Conservation (phyloP, 306 rosid species). For the Potentilla sterilis region DNA sequence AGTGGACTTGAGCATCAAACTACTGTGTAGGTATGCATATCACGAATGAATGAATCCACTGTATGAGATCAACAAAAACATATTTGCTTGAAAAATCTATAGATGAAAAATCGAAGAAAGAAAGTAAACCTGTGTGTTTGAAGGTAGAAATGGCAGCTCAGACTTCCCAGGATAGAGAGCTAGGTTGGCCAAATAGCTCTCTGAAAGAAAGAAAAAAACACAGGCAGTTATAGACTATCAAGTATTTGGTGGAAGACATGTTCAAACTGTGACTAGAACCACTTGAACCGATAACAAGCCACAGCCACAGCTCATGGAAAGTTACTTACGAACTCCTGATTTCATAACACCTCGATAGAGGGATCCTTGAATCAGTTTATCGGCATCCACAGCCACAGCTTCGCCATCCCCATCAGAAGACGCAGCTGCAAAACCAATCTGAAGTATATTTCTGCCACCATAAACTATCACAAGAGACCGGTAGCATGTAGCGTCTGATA, state of each 20-base stretch:
- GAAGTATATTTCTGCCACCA: slow-evolving; percentile 62
- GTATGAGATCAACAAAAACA: not conserved
- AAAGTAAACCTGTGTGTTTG: slow-evolving; percentile 75
- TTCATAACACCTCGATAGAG: slow-evolving; percentile 64
- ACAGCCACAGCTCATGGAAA: slow-evolving; percentile 7
- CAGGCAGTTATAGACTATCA: slow-evolving; percentile 16
- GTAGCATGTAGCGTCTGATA: slow-evolving; percentile 67
- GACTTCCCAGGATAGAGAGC: slow-evolving; percentile 91
- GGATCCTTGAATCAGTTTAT: slow-evolving; percentile 69
- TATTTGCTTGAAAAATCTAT: not conserved
- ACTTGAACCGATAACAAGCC: slow-evolving; percentile 19
- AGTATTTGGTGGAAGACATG: slow-evolving; percentile 14
- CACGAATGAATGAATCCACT: not conserved
- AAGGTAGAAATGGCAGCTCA: slow-evolving; percentile 86
- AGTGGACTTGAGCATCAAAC: not conserved
- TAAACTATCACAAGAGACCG: slow-evolving; percentile 72
- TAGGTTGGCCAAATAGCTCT: slow-evolving; percentile 89
- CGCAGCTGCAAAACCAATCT: slow-evolving; percentile 71
- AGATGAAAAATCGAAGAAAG: not conserved
- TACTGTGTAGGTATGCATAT: not conserved
- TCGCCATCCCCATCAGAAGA: slow-evolving; percentile 49
- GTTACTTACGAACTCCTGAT: slow-evolving; percentile 80
- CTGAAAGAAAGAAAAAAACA: slow-evolving; percentile 35
- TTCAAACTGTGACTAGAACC: slow-evolving; percentile 8
- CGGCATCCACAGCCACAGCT: slow-evolving; percentile 56